These are phyloP conservation scores for Fusarium piperis DNA, from an alignment of 2,329 filamentous ascomycete species.

Conservation along the genomic window DNA sequence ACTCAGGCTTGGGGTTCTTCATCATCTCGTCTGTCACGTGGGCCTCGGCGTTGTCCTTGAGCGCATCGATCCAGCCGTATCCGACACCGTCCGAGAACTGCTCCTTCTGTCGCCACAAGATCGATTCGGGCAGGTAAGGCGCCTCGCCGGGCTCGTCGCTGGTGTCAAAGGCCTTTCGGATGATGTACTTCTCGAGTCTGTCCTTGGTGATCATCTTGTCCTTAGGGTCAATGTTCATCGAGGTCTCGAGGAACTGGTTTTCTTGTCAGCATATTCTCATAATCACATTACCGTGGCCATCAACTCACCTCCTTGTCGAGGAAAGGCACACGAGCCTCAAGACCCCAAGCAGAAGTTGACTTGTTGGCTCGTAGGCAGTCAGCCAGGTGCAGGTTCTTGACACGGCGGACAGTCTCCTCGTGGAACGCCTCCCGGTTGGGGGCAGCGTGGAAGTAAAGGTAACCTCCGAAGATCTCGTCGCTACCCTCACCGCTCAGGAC, in stretches of 20 bases:
- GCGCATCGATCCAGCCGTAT: slow-evolving; percentile 97
- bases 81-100: slow-evolving; percentile 99
- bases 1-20: slow-evolving; percentile 97
- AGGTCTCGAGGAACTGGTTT: slow-evolving; percentile 81
- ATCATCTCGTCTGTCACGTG: slow-evolving; percentile 97
- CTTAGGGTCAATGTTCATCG: slow-evolving; percentile 92
- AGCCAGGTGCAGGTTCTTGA: slow-evolving; percentile 96
- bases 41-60: slow-evolving; percentile 92
- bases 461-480: slow-evolving; percentile 98
- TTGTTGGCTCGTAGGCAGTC: slow-evolving; percentile 99
- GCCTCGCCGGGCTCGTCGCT: slow-evolving; percentile 80
- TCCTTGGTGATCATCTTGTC: slow-evolving; percentile 97
- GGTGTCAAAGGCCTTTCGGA: slow-evolving; percentile 97
- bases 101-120: slow-evolving; percentile 99
- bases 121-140: slow-evolving; percentile 94
- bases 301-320: slow-evolving; percentile 83
- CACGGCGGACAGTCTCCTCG: slow-evolving; percentile 89
- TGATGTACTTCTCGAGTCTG: slow-evolving; percentile 95
- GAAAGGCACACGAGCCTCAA: slow-evolving; percentile 98
- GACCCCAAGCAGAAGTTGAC: slow-evolving; percentile 96
- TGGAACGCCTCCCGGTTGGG: slow-evolving; percentile 94
- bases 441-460: slow-evolving; percentile 97
- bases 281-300: not conserved
- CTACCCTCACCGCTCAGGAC: slow-evolving; percentile 95
- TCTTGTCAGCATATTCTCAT: slow-evolving; percentile 30